Base-by-base conservation (phyloP, 306 rosid species). In the Mucuna pruriens region DNA sequence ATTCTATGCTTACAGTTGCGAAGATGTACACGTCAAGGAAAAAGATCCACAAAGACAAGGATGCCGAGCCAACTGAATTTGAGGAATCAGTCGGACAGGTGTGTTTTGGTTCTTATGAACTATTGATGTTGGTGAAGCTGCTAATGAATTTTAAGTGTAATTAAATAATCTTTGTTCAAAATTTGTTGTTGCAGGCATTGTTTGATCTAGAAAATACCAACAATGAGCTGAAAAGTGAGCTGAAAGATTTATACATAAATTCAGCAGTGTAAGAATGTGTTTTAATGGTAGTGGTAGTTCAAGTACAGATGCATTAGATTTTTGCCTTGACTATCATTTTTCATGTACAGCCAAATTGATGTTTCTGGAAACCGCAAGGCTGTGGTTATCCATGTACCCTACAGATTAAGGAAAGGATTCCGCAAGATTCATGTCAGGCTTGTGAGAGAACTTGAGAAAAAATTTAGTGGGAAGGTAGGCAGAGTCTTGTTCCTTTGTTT, bases 401-500 rank as follows among this genome's bases (percentile, higher is more conserved):
- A 81, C 70, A 81, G 98, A 78, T 71, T 94, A 80, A 88, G 98
- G 89, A 94, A 94, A 80, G 90, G 92, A 9, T 94, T 74, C 81
- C 82, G 97, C 75, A 94, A 94, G 85, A 90, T 92, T 63, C 97
- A 94, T 75, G 84, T 87, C 57, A 86, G 87, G 89, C 97, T 94
- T 51, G 95, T 92, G 17, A 89, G 98, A 85, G 98, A 94, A 91
- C 97, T 94, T 19, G 98, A 94, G 86, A 94, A 94, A 85, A 94
- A 94, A 69, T 90, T 94, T 66, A 94, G 98, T 0, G 98, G 98
- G 3, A 92, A 94, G 95, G 98, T 94, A 48, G 19, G 42, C 6
- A n/a, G 39, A 64, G 60, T 12, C 36, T 54, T 25, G 0, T 11
- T 49, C 46, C 9, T 75, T 49, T n/a, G 31, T 54, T 31, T 7